phyloP scores from a whole-genome alignment of 2,329 filamentous ascomycete species.

The Lanzia echinophila region DNA sequence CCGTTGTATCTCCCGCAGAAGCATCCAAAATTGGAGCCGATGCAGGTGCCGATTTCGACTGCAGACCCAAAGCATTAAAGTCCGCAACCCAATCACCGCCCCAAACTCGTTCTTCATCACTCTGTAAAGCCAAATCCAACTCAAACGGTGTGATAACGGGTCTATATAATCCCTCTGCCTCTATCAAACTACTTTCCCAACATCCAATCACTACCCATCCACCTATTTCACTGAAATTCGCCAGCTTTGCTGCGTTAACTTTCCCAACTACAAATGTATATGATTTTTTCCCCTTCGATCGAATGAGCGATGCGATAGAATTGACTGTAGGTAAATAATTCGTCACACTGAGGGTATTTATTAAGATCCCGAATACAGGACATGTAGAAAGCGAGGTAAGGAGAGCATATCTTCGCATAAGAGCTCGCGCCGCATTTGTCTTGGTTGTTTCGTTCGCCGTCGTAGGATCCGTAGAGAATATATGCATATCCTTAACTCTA shows the following conservation, averaged over 20 bases:
- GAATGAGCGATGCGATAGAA: slow-evolving; percentile 65
- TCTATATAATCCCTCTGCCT: slow-evolving; percentile 81
- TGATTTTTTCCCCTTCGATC: slow-evolving; percentile 79
- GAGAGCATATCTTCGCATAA: slow-evolving; percentile 83
- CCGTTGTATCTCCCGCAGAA: slow-evolving; percentile 20
- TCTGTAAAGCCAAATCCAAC: slow-evolving; percentile 67
- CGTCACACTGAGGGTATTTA: slow-evolving; percentile 88
- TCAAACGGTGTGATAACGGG: slow-evolving; percentile 96
- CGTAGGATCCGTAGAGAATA: slow-evolving; percentile 54
- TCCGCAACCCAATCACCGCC: slow-evolving; percentile 84
- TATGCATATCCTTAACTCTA: slow-evolving; percentile 69
- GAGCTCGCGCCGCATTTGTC: slow-evolving; percentile 43
- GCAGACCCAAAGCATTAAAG: slow-evolving; percentile 55
- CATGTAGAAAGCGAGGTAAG: slow-evolving; percentile 73
- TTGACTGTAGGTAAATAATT: slow-evolving; percentile 82
- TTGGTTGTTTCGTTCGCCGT: slow-evolving; percentile 26
- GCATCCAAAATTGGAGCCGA: slow-evolving; percentile 31
- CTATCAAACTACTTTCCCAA: slow-evolving; percentile 92
- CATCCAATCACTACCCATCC: slow-evolving; percentile 97
- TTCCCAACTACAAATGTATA: slow-evolving; percentile 97
- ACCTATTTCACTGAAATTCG: slow-evolving; percentile 91
- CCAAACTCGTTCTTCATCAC: slow-evolving; percentile 74
- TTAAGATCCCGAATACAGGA: slow-evolving; percentile 84
- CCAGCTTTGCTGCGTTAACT: slow-evolving; percentile 89
- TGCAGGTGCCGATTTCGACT: not conserved